Evolutionary conservation across 2,329 filamentous ascomycete genomes (phyloP), one percentile per base, ranked within the genome.

Genomic region (Xylaria sp.): DNA sequence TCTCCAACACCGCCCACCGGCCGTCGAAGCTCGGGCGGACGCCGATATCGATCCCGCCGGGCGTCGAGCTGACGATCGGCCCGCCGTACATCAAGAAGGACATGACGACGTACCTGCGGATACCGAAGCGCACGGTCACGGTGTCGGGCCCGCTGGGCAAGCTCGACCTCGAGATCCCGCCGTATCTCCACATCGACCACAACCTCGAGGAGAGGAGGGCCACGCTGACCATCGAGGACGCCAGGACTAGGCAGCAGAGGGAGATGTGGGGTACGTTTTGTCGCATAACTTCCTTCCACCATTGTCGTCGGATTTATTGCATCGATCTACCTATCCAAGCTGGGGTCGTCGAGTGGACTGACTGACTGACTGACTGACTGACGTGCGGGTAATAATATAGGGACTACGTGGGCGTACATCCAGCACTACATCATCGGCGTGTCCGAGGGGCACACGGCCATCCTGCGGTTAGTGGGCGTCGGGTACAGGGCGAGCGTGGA

Each of bases 401-500:
- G 92, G 59, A 97, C 93, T 5, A 89, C 87, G 41, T 92, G 94
- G 76, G 87, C 92, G 29, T 93, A 96, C 70, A 81, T 99, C 50
- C 89, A 90, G 67, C 95, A 94, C 72, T 86, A 95, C 78, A 89
- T 99, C 57, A 85, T 92, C 59, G 94, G 94, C 55, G 94, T 99
- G 19, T 96, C 91, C 37, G 94, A 99, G 82, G 94, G 94, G 34
- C 94, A 99, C 76, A 92, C 91, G 17, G 92, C 92, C 29, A 92
- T 99, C 65, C 80, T 99, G 48, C 88, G 93, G 61, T 82, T 99
- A 48, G 92, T 97, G 22, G 94, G 94, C 69, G 94, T 99, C 54
- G 94, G 94, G 56, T 99, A 97, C 81, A 85, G 93, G 74, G 94
- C 94, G 16, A 89, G 85, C 3, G 83, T 99, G 64, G 92, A 97